Percentiles rank a stretch among this genome's conserved stretches.
Evolutionary conservation across 306 rosid genomes (phyloP).

Genomic region (Medicago lupulina): DNA sequence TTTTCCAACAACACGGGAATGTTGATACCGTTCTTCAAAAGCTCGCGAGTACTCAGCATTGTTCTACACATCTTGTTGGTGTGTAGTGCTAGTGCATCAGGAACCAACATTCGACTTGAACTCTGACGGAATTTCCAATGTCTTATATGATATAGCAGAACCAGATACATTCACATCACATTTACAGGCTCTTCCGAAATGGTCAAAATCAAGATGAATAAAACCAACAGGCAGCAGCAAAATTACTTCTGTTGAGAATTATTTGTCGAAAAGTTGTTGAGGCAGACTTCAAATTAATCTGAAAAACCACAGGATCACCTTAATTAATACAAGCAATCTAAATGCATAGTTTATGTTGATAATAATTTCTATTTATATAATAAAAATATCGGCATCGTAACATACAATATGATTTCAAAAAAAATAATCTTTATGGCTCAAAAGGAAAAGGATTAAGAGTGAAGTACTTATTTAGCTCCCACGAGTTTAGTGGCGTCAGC

Average conservation of each 20-base stretch:
- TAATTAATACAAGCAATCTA: constrained; percentile 7
- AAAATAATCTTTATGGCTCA: not conserved
- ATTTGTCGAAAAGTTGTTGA: constrained; percentile 12
- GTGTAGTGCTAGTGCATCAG: constrained; percentile 2
- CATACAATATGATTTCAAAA: not conserved
- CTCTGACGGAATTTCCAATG: constrained; percentile 2
- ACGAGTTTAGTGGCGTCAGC: constrained; percentile 49
- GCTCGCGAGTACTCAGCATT: not conserved
- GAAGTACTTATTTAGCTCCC: constrained; percentile 44
- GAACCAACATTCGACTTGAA: constrained; percentile 9
- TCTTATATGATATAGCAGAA: not conserved
- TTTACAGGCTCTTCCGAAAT: constrained; percentile 1
- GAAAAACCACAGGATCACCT: constrained; percentile 38
- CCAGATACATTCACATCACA: constrained; percentile 1
- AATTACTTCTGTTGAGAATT: constrained; percentile 26
- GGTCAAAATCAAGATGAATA: not conserved
- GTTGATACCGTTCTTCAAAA: not conserved
- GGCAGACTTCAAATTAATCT: constrained; percentile 36
- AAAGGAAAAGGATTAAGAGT: constrained; percentile 26
- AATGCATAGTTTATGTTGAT: not conserved
- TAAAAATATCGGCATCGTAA: not conserved
- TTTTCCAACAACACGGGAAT: not conserved
- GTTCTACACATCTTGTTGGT: not conserved
- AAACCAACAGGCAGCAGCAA: not conserved
- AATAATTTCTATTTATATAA: not conserved